Percentiles rank a stretch among this genome's conserved stretches.
Evolutionary conservation across 1,139 yeast genomes (phyloP).

Genomic region (Candida glucosophila): DNA sequence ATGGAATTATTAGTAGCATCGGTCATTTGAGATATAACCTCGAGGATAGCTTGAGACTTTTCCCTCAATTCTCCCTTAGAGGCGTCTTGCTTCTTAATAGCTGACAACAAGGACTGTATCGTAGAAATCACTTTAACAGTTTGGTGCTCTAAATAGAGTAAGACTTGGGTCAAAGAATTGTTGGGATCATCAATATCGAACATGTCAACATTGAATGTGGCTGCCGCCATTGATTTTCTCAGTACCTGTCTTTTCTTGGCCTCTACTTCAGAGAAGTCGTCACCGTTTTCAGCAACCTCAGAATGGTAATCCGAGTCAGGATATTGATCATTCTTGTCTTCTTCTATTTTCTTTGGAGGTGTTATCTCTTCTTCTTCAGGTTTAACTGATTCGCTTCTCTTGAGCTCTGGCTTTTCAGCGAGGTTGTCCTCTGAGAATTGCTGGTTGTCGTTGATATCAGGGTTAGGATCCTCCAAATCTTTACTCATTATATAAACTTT

Average conservation of each 20-base stretch:
- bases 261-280: conserved; percentile 19
- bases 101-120: conserved; percentile 70
- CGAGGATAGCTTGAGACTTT: conserved; percentile 66
- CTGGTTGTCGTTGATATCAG: conserved; percentile 1
- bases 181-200: conserved; percentile 82
- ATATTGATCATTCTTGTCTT: conserved; percentile 9
- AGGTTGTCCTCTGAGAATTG: neutral
- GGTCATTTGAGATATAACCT: conserved; percentile 78
- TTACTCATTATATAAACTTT: neutral
- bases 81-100: conserved; percentile 69
- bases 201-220: conserved; percentile 57
- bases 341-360: conserved; percentile 8
- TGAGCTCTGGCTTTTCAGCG: neutral
- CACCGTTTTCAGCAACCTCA: conserved; percentile 14
- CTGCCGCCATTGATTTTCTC: conserved; percentile 45
- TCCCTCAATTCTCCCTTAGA: conserved; percentile 67
- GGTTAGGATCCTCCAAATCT: neutral
- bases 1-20: conserved; percentile 84
- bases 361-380: conserved; percentile 5
- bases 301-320: neutral
- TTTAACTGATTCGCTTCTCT: neutral
- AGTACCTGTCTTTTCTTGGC: conserved; percentile 41
- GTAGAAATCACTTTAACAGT: conserved; percentile 88
- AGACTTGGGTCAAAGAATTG: conserved; percentile 75
- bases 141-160: conserved; percentile 84